Base-by-base conservation (phyloP, 768 basidiomycete species). In the Xerocomellus chrysenteron region DNA sequence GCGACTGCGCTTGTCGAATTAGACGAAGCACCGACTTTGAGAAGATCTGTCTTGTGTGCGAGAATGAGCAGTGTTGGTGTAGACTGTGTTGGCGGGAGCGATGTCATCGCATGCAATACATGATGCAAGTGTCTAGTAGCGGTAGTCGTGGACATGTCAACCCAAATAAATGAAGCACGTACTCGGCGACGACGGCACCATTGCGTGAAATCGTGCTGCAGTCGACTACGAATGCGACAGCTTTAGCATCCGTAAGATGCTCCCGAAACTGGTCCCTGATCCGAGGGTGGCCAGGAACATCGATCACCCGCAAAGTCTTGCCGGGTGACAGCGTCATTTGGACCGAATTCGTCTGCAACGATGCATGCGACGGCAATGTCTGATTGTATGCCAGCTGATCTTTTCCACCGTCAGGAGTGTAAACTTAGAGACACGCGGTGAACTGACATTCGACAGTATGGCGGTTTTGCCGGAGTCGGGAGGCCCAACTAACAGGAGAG, bases 221-320 rank as follows among this genome's bases (percentile, higher is more conserved):
- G 68, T 94, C 92, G 1, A 92, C 88, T 1, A 92, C 87, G 65
- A 94, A 94, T 5, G 80, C 84, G 30, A 94, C 69, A 3, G 76
- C 84, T 62, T 84, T 86, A 2, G 89, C 82, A 35, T 83, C 78
- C 5, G 74, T 56, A 21, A 94, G 68, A 62, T 87, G 72, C 41
- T 92, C 89, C 47, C 72, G 74, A 66, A 91, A 89, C 64, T 91
- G 88, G 63, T 82, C 82, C 32, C 90, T 74, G 53, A 94, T 80
- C 41, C 92, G 82, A 11, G 91, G 88, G 68, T 94, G 92, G n/a
- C 92, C 92, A 9, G 92, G 92, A 41, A 94, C 73, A 69, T 94
- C 92, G 17, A 92, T 75, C 13, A 89, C 71, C 40, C 76, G 80
- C 44, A 88, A 66, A 14, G 71, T 65, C 61, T 79, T 81, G 42